Base-by-base conservation (phyloP, 257 asterid species). In the Lithospermum erythrorhizon region DNA sequence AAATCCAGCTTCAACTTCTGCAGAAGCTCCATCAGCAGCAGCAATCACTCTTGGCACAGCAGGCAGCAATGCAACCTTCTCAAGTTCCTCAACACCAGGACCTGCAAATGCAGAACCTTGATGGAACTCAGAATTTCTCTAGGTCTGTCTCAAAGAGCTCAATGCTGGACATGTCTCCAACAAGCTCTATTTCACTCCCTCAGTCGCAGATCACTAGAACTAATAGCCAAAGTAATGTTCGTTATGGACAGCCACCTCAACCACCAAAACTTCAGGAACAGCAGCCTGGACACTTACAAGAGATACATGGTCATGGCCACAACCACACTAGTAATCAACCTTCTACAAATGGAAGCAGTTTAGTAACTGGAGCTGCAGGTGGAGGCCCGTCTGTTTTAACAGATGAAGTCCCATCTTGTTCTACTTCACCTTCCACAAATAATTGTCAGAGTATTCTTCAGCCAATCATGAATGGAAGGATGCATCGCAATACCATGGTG, bases 341-440 rank as follows among this genome's bases (percentile, higher is more conserved):
- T 61, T 80, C 83, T 18, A 73, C 74, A 47, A 77, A 72, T 65
- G 73, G 89, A 29, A 75, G 79, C 82, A 73, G 79, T 76, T 68
- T 78, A 24, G 32, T 81, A 55, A 70, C 81, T 8, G 81, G 82
- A 60, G 73, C 80, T 47, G 84, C 73, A 21, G 86, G 84, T 76
- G 96, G 68, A 76, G 96, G 82, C 49, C 49, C 49, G 13, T 41
- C 96, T 17, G 87, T 72, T 52, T 81, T 90, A 53, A 87, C 95
- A 15, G 96, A 90, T 53, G 98, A 87, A 21, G 68, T 82, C 30
- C 98, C 96, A 1, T 90, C 98, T 35, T 87, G 95, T 79, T 87
- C 96, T 23, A 85, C 96, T 63, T 90, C 98, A 37, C 98, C 95
- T 21, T 91, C 98, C 41, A 76, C 95, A 53, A 88, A 86, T 68